Conservation (phyloP, 1,284 basidiomycete species). For the Cutaneotrichosporon dermatis region DNA sequence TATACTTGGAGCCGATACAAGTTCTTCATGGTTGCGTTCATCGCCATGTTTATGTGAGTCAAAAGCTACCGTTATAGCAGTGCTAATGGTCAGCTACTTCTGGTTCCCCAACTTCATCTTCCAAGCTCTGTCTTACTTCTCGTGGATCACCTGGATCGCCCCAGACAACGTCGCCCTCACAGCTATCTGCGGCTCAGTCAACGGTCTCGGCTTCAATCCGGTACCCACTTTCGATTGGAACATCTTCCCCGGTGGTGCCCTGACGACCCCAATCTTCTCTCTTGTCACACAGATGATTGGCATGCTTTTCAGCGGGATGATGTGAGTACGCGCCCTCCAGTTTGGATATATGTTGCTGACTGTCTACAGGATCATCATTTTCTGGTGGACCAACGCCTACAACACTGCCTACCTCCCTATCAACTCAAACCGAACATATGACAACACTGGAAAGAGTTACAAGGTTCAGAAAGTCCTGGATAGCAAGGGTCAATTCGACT, state of each 20-base stretch:
- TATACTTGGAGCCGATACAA: slow-evolving; percentile 37
- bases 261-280: slow-evolving; percentile 35
- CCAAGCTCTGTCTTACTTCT: slow-evolving; percentile 54
- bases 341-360: neutral
- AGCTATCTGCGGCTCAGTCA: slow-evolving; percentile 13
- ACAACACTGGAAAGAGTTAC: slow-evolving; percentile 34
- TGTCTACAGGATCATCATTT: slow-evolving; percentile 16
- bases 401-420: slow-evolving; percentile 39
- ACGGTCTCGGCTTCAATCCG: slow-evolving; percentile 33
- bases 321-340: slow-evolving; percentile 9
- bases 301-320: slow-evolving; percentile 22
- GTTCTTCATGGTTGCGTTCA: slow-evolving; percentile 34
- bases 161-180: slow-evolving; percentile 41
- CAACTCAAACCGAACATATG: slow-evolving; percentile 27
- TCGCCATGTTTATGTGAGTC: slow-evolving; percentile 27
- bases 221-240: slow-evolving; percentile 46
- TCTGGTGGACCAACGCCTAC: slow-evolving; percentile 32
- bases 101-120: slow-evolving; percentile 50
- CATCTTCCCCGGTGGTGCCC: slow-evolving; percentile 8
- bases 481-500: slow-evolving; percentile 23
- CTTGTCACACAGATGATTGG: slow-evolving; percentile 33
- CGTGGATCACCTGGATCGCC: slow-evolving; percentile 60
- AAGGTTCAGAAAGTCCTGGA: slow-evolving; percentile 43
- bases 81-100: slow-evolving; percentile 26
- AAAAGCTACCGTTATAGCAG: neutral